Evolutionary conservation across 805 yeast genomes (phyloP).

Genomic region (Wickerhamiella kurtzmanii): DNA sequence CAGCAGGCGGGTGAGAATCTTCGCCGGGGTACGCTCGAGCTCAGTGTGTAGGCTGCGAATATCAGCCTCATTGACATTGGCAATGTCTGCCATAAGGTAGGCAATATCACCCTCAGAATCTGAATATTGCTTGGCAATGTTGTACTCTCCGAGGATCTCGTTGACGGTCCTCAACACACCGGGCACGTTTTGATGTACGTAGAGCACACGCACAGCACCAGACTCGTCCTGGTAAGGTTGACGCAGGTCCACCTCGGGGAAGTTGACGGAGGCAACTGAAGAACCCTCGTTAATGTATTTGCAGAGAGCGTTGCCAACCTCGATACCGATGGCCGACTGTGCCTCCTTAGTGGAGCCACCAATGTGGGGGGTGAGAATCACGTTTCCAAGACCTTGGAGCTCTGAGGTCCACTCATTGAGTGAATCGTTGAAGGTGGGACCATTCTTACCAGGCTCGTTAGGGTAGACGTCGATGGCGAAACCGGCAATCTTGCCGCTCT

Average conservation of each 20-base stretch:
- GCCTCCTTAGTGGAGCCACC: conserved; percentile 99
- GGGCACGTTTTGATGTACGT: conserved; percentile 95
- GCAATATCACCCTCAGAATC: conserved; percentile 94
- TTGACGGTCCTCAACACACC: conserved; percentile 97
- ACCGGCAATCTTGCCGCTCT: conserved; percentile 89
- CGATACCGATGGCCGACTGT: conserved; percentile 92
- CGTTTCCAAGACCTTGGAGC: conserved; percentile 66
- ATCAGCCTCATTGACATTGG: conserved; percentile 68
- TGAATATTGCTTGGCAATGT: conserved; percentile 96
- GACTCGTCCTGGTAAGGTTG: conserved; percentile 77
- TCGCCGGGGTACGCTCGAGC: conserved; percentile 79
- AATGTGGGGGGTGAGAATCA: conserved; percentile 90
- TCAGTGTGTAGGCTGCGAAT: conserved; percentile 74
- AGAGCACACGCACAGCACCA: conserved; percentile 75
- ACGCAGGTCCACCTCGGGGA: conserved; percentile 94
- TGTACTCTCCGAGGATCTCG: conserved; percentile 85
- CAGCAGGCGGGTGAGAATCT: conserved; percentile 77
- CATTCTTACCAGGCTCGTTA: conserved; percentile 93
- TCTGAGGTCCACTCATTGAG: conserved; percentile 78
- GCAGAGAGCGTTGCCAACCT: conserved; percentile 74
- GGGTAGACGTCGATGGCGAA: conserved; percentile 96
- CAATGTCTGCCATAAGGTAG: conserved; percentile 93
- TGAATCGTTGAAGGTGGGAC: conserved; percentile 61
- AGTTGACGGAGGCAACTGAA: conserved; percentile 90
- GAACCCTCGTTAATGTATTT: conserved; percentile 93